These are phyloP conservation scores for Hagleromyces aurorensis DNA, from an alignment of 805 yeast species.

Conservation along the genomic window DNA sequence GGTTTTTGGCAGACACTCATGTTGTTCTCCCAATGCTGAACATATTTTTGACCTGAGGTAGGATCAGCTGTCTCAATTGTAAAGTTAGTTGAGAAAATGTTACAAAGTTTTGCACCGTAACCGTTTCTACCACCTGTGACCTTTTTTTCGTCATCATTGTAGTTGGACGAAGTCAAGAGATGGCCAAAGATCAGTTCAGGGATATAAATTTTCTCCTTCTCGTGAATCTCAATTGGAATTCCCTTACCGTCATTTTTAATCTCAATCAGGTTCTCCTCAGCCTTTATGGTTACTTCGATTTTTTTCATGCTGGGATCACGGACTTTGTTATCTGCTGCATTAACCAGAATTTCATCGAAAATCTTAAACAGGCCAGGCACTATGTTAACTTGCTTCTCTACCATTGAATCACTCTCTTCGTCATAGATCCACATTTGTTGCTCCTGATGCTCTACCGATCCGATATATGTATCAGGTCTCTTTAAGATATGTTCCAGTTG, in stretches of 20 bases:
- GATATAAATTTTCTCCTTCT: conserved; percentile 83
- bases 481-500: conserved; percentile 94
- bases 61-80: conserved; percentile 84
- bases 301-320: conserved; percentile 87
- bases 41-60: conserved; percentile 49
- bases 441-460: conserved; percentile 79
- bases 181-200: conserved; percentile 97
- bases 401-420: conserved; percentile 53
- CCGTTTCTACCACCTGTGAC: conserved; percentile 99
- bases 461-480: conserved; percentile 97
- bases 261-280: conserved; percentile 63
- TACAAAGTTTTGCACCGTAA: conserved; percentile 95
- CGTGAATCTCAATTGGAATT: conserved; percentile 90
- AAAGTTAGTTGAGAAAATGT: conserved; percentile 86
- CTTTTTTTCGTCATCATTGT: conserved; percentile 90
- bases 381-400: conserved; percentile 53
- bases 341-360: conserved; percentile 93
- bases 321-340: conserved; percentile 97
- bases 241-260: conserved; percentile 93
- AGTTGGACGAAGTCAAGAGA: conserved; percentile 87
- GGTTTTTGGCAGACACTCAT: conserved; percentile 78
- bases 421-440: conserved; percentile 83
- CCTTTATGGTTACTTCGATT: conserved; percentile 73
- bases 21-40: conserved; percentile 81
- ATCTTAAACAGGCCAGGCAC: conserved; percentile 96